Percentiles rank a stretch among this genome's conserved stretches.
Conservation (phyloP, 1,284 basidiomycete species). For the Ganoderma resinaceum region DNA sequence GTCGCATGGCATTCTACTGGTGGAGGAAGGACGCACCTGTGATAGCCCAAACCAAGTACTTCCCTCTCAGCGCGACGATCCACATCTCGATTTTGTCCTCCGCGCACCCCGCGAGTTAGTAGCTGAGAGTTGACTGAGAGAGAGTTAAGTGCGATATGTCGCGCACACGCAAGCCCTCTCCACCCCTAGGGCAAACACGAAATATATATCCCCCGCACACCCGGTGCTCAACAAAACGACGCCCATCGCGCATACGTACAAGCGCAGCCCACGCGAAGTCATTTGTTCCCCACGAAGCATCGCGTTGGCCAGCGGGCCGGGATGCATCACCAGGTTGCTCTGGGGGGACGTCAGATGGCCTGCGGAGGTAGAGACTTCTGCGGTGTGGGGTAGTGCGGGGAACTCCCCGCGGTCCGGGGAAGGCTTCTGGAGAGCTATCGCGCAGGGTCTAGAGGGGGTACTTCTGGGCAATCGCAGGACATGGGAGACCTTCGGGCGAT, state of each 20-base stretch:
- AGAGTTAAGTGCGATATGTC: neutral
- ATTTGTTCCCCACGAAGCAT: slow-evolving; percentile 17
- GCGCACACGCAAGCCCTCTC: neutral
- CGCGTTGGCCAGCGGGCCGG: slow-evolving; percentile 20
- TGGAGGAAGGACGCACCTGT: slow-evolving; percentile 40
- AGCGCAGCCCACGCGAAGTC: slow-evolving; percentile 25
- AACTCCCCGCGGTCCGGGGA: neutral
- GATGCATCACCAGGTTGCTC: slow-evolving; percentile 3
- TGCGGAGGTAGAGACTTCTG: neutral
- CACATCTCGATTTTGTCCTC: slow-evolving; percentile 38
- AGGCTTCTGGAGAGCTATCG: neutral
- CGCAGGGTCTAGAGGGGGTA: neutral
- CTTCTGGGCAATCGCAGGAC: neutral
- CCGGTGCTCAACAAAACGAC: neutral
- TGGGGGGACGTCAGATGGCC: slow-evolving; percentile 21
- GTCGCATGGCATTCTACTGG: neutral
- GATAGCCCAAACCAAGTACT: slow-evolving; percentile 50
- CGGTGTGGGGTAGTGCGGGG: neutral
- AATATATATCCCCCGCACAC: neutral
- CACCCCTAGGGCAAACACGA: neutral
- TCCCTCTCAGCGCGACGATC: slow-evolving; percentile 45
- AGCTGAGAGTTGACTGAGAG: neutral
- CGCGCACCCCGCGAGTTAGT: neutral
- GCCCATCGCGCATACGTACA: slow-evolving; percentile 24
- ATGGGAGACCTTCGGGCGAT: neutral